These are phyloP conservation scores for Anisodus tanguticus DNA, from an alignment of 257 asterid species.

Conservation along the genomic window DNA sequence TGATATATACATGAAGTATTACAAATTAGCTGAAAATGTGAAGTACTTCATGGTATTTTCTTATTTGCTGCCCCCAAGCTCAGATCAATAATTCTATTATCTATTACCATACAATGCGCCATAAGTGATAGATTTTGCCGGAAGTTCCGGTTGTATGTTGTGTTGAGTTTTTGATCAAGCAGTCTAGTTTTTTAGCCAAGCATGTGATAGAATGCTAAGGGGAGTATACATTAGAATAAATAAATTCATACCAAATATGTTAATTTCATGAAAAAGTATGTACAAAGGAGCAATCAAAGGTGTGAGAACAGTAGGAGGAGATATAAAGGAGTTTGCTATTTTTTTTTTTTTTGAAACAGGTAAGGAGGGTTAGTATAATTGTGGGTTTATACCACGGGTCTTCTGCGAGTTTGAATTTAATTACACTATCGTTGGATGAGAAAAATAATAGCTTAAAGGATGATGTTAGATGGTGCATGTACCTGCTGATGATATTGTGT, in stretches of 20 bases:
- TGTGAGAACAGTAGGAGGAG: conserved; percentile 12
- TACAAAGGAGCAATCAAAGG: conserved; percentile 1
- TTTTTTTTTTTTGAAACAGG: background rate
- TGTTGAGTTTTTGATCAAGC: background rate
- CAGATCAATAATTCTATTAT: background rate
- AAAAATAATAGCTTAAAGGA: background rate
- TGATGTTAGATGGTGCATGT: background rate
- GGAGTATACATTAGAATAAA: background rate
- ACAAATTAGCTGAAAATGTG: background rate
- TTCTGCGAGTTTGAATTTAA: background rate
- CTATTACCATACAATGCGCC: background rate
- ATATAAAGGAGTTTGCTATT: background rate
- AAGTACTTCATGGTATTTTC: background rate
- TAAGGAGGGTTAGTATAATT: background rate
- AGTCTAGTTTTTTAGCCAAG: background rate
- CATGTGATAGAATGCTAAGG: background rate
- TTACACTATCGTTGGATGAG: background rate
- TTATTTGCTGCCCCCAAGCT: background rate
- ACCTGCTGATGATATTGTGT: conserved; percentile 22
- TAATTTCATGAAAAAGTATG: background rate
- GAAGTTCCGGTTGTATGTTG: background rate
- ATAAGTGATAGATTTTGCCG: background rate
- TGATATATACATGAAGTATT: background rate
- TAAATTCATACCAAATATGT: background rate
- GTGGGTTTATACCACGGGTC: background rate